Evolutionary conservation across 495 filamentous ascomycete genomes (phyloP).

Genomic region (Neurospora sp.): DNA sequence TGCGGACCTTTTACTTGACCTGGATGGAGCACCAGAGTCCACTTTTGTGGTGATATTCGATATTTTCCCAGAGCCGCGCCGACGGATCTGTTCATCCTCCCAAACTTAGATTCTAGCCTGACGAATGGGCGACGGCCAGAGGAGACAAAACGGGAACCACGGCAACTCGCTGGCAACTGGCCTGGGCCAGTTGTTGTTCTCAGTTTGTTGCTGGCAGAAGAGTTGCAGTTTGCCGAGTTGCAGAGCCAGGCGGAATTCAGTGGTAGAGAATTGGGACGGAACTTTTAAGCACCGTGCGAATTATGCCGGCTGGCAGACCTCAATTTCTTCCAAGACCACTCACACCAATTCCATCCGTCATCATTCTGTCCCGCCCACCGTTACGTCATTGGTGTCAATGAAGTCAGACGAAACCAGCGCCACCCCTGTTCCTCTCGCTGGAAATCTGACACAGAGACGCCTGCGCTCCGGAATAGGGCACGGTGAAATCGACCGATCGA

Average conservation of each 20-base stretch:
- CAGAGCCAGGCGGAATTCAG: not conserved
- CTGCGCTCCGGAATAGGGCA: not conserved
- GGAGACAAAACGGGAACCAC: not conserved
- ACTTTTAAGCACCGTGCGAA: constrained; percentile 20
- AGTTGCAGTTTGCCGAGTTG: not conserved
- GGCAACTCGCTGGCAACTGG: not conserved
- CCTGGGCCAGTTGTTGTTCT: not conserved
- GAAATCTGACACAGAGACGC: not conserved
- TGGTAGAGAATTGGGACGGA: not conserved
- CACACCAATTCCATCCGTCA: constrained; percentile 16
- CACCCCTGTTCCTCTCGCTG: constrained; percentile 4
- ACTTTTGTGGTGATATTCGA: not conserved
- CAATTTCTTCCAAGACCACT: constrained; percentile 9
- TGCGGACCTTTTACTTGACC: not conserved
- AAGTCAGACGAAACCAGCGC: constrained; percentile 12
- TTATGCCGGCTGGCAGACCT: not conserved
- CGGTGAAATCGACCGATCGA: not conserved
- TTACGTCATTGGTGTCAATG: constrained; percentile 25
- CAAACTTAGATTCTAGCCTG: not conserved
- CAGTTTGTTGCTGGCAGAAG: not conserved
- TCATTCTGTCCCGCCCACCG: constrained; percentile 4
- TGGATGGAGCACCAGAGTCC: not conserved
- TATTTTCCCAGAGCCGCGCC: not conserved
- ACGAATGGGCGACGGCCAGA: not conserved
- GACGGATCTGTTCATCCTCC: not conserved